Evolutionary conservation across 225 moss, liverwort and hornwort species (phyloP).

Genomic region (Pseudoscleropodium purum): DNA sequence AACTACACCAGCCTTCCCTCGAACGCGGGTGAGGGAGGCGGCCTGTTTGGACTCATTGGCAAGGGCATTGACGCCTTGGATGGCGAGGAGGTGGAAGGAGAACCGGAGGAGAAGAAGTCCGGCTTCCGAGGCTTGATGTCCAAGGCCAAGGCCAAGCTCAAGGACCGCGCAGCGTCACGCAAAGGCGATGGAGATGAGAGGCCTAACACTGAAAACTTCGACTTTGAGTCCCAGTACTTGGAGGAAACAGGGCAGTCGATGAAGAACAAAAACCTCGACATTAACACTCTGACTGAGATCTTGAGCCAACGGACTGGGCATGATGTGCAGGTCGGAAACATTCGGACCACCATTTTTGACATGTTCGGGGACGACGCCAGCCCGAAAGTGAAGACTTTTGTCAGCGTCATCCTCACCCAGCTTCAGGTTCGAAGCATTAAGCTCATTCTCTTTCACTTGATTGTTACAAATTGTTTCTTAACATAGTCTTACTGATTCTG

Average conservation of each 20-base stretch:
- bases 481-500: neutral
- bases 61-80: conserved; percentile 26
- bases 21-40: neutral
- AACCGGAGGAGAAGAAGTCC: conserved; percentile 1
- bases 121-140: conserved; percentile 30
- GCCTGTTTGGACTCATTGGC: conserved; percentile 10
- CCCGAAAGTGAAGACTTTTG: conserved; percentile 83
- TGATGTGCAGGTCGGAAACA: conserved; percentile 63
- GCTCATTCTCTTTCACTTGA: neutral
- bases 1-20: conserved; percentile 20
- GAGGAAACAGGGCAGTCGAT: conserved; percentile 22
- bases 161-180: neutral
- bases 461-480: neutral
- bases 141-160: conserved; percentile 21
- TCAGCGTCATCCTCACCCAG: conserved; percentile 52
- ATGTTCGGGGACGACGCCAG: conserved; percentile 83
- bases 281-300: conserved; percentile 48
- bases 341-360: conserved; percentile 79
- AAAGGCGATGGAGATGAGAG: neutral
- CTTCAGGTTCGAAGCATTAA: conserved; percentile 24
- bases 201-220: conserved; percentile 1
- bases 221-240: conserved; percentile 37
- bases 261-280: conserved; percentile 39
- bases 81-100: conserved; percentile 4
- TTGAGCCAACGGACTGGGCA: conserved; percentile 72